Base-by-base conservation (phyloP, 768 basidiomycete genomes). In the Artomyces pyxidatus region DNA sequence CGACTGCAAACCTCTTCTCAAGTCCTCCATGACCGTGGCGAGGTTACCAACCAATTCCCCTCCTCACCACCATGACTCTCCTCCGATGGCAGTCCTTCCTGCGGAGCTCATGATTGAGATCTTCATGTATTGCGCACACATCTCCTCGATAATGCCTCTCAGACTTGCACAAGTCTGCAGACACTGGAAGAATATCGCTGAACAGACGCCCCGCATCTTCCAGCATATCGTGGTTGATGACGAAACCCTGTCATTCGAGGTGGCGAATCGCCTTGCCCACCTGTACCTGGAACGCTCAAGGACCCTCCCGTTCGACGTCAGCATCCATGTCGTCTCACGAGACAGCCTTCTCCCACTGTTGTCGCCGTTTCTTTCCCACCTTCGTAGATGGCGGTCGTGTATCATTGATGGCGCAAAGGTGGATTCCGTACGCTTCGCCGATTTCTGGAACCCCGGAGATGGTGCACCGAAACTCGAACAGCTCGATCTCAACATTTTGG, bases 21-120 rank as follows among this genome's bases (percentile, higher is more conserved):
- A n/a, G n/a, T n/a, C n/a, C n/a, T n/a, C n/a, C n/a, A n/a, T n/a
- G n/a, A n/a, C n/a, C n/a, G n/a, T n/a, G n/a, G n/a, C n/a, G n/a
- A n/a, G n/a, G n/a, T 37, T 16, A 16, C 30, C 45, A 11, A 29
- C 10, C 29, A 21, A 32, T 12, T 32, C n/a, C 35, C 45, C 14
- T 35, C 45, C 23, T 32, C 45, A 32, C 45, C 14, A 16, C 27
- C n/a, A 23, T 7, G 45, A 46, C 10, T n/a, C 23, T 12, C 1
- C 25, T 12, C 17, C 39, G 21, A 63, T 73, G 16, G 45, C 55
- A 8, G 47, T 46, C 27, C 65, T 86, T 14, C 85, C 85, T 0
- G 65, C 74, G 10, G 85, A 88, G 50, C 61, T 88, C 11, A 71
- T 86, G 23, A 69, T 77, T 53, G 76, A 83, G 49, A 76, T 84